phyloP scores from a whole-genome alignment of 1,139 yeast genomes.

The Lodderomyces theae region DNA sequence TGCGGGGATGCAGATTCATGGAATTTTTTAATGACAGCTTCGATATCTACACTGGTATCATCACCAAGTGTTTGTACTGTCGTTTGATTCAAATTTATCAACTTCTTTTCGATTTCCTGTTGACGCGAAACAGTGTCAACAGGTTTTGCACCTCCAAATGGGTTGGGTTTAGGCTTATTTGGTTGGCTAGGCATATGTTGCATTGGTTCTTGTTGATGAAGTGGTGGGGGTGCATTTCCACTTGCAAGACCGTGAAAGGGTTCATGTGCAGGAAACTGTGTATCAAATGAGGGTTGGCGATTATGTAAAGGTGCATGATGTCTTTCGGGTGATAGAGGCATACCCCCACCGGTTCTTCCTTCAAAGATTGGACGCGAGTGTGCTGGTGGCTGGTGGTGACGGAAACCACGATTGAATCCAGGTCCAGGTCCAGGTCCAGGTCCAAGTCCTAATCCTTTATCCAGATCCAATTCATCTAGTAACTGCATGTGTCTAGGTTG shows the following conservation, averaged over 20 bases:
- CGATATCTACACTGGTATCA: constrained; percentile 19
- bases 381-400: constrained; percentile 1
- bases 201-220: neutral
- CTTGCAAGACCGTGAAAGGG: constrained; percentile 4
- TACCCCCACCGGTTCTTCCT: constrained; percentile 1
- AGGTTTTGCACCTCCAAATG: constrained; percentile 48
- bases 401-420: constrained; percentile 1
- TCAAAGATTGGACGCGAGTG: constrained; percentile 3
- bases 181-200: constrained; percentile 4
- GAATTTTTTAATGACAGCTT: constrained; percentile 16
- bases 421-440: no score
- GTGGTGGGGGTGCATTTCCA: constrained; percentile 7
- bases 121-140: constrained; percentile 41
- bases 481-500: constrained; percentile 19
- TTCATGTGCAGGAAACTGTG: constrained; percentile 9
- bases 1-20: constrained; percentile 16
- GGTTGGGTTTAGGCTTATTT: constrained; percentile 34
- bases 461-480: constrained; percentile 15
- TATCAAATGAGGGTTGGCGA: constrained; percentile 12
- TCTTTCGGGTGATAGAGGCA: constrained; percentile 7
- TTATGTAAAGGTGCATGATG: constrained; percentile 9
- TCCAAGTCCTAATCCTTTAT: constrained; percentile 7
- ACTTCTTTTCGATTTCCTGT: constrained; percentile 43
- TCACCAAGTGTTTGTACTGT: constrained; percentile 53
- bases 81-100: constrained; percentile 54